Evolutionary conservation across 441 rosid genomes (phyloP), one percentile per base, ranked within the genome.

Genomic region (Populus tomentosa): DNA sequence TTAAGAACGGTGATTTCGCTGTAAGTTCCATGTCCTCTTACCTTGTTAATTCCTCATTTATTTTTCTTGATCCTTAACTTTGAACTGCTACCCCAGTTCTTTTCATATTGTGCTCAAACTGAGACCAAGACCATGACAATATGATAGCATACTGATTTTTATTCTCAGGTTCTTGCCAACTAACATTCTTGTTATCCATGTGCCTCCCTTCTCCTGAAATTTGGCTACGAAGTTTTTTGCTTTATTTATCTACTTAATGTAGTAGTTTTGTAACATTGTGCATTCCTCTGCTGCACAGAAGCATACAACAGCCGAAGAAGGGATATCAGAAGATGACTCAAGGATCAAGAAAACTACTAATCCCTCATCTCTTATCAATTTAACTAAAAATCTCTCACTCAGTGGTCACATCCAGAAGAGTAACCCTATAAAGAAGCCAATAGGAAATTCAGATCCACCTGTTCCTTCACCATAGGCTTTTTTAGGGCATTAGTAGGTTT

Each of bases 361-460:
- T 70, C 69, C 80, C 18, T 20, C 81, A 8, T 82, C 92, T 74
- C 82, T 91, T 20, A 71, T 87, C 75, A 80, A 80, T 75, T 86
- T 72, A 40, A 87, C 93, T 8, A 85, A 80, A 80, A 88, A 88
- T 72, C 92, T 91, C 76, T 83, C 87, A 50, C 84, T 91, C 35
- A 80, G 76, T 61, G 75, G 81, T 78, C 76, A 71, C 85, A 70
- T 36, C 14, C 65, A 53, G 61, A 85, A 76, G 85, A 79, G 67
- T 9, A 63, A 59, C 50, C 28, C 65, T 56, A 36, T 79, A 59
- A 86, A 80, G 81, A 82, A 78, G 63, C 71, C 77, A 9, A 33
- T 74, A 20, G 78, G 74, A 56, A 79, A 62, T 38, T 32, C 82
- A 8, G 23, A 73, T 23, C 75, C 83, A 50, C 33, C 76, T 0